These are phyloP conservation scores for Aspergillus ibericus DNA, from an alignment of 2,329 filamentous ascomycete species.

Conservation along the genomic window DNA sequence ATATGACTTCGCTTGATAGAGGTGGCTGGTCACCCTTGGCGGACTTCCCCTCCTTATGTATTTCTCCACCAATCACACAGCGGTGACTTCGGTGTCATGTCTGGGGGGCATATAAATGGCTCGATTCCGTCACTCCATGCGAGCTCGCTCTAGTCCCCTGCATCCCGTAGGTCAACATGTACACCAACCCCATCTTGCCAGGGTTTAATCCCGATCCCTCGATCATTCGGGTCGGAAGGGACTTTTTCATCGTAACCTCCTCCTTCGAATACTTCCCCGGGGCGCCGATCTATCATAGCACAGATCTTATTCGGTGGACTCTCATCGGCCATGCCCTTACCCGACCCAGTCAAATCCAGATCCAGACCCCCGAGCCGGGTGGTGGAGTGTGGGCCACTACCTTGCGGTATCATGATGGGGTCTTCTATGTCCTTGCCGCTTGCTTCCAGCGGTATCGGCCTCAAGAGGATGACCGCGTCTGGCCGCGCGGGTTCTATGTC, in stretches of 20 bases:
- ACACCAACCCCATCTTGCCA: conserved; percentile 53
- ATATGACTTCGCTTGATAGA: not conserved
- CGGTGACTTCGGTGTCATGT: not conserved
- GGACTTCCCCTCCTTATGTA: not conserved
- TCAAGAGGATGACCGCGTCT: conserved; percentile 48
- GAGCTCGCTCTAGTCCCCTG: not conserved
- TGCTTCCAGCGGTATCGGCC: conserved; percentile 45
- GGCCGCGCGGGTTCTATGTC: conserved; percentile 57
- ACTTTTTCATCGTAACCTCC: conserved; percentile 62
- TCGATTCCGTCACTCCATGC: not conserved
- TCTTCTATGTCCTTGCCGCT: conserved; percentile 51
- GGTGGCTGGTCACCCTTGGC: not conserved
- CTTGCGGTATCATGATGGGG: conserved; percentile 45
- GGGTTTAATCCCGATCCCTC: conserved; percentile 66
- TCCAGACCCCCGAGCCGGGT: conserved; percentile 34
- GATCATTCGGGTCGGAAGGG: conserved; percentile 49
- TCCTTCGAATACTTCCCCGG: conserved; percentile 65
- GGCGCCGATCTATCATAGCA: conserved; percentile 61
- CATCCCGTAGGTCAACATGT: conserved; percentile 11
- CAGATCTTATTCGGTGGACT: conserved; percentile 44
- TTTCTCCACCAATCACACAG: conserved; percentile 4
- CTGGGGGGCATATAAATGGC: not conserved
- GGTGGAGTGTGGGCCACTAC: conserved; percentile 52
- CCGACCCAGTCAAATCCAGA: conserved; percentile 35
- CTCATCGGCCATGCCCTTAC: conserved; percentile 39